A percentile compares a stretch with the other conserved stretches of the same genome.
phyloP scores from a whole-genome alignment of 2,329 filamentous ascomycete genomes.

The Dothiorella sarmentorum region DNA sequence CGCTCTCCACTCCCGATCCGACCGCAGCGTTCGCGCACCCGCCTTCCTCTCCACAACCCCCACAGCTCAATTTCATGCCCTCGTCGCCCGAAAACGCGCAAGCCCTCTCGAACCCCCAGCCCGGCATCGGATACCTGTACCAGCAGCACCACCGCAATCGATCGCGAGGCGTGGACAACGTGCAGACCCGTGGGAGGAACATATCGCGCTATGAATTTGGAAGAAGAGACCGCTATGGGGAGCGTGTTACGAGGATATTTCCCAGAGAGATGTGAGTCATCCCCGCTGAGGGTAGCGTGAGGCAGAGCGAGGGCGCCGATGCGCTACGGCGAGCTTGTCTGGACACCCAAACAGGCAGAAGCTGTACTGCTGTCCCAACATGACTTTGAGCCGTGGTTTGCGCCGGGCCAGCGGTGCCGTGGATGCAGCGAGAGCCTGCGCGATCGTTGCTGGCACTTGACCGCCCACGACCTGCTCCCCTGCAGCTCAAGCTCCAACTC shows the following conservation, averaged over 20 bases:
- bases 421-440: background rate
- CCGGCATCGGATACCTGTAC: constrained; percentile 35
- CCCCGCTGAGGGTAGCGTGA: background rate
- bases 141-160: constrained; percentile 36
- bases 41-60: background rate
- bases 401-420: background rate
- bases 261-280: constrained; percentile 38
- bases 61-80: constrained; percentile 18
- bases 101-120: constrained; percentile 31
- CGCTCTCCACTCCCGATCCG: background rate
- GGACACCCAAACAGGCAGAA: background rate
- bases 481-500: background rate
- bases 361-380: background rate
- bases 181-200: constrained; percentile 35
- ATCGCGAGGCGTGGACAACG: constrained; percentile 33
- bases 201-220: constrained; percentile 41
- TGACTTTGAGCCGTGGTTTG: background rate
- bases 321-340: background rate
- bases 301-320: background rate
- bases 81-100: constrained; percentile 32
- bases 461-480: background rate
- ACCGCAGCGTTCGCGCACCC: background rate
- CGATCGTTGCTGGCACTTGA: constrained; percentile 1
- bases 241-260: constrained; percentile 39
- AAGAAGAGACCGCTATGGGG: constrained; percentile 39